Percentiles rank a stretch among this genome's conserved stretches.
phyloP scores from a whole-genome alignment of 1,284 basidiomycete species.

The Neonothopanus nambi region DNA sequence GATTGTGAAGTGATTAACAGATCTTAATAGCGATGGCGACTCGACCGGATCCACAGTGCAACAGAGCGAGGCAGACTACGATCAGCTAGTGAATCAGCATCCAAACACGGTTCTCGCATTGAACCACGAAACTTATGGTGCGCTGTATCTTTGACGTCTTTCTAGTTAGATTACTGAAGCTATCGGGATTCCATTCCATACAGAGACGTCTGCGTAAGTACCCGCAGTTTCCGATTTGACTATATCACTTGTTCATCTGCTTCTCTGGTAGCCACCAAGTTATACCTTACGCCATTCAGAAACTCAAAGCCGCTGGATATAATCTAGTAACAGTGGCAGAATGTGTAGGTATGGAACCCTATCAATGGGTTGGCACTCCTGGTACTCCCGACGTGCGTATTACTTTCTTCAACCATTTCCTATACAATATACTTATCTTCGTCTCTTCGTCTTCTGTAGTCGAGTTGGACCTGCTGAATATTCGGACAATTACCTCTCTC shows the following conservation, averaged over 20 bases:
- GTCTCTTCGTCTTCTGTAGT: too few species aligned
- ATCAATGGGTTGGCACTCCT: conserved; percentile 32
- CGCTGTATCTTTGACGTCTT: background rate
- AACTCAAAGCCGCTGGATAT: conserved; percentile 26
- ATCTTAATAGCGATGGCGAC: conserved; percentile 34
- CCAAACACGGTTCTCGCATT: conserved; percentile 42
- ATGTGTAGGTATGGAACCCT: conserved; percentile 40
- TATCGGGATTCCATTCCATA: background rate
- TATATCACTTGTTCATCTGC: too few species aligned
- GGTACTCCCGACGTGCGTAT: conserved; percentile 26
- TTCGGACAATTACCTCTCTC: too few species aligned
- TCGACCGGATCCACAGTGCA: conserved; percentile 34
- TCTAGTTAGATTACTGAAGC: background rate
- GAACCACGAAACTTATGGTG: conserved; percentile 44
- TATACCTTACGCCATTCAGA: conserved; percentile 25
- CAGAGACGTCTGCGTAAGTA: conserved; percentile 39
- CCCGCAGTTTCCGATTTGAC: too few species aligned
- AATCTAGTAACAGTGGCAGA: conserved; percentile 46
- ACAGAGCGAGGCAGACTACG: conserved; percentile 33
- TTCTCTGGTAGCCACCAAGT: conserved; percentile 17
- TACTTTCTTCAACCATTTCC: too few species aligned
- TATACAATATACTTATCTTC: too few species aligned
- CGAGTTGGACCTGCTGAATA: too few species aligned
- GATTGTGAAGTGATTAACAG: too few species aligned
- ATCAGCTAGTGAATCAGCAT: conserved; percentile 27